Conservation (phyloP, 495 filamentous ascomycete genomes). For the Tuber calosporum region DNA sequence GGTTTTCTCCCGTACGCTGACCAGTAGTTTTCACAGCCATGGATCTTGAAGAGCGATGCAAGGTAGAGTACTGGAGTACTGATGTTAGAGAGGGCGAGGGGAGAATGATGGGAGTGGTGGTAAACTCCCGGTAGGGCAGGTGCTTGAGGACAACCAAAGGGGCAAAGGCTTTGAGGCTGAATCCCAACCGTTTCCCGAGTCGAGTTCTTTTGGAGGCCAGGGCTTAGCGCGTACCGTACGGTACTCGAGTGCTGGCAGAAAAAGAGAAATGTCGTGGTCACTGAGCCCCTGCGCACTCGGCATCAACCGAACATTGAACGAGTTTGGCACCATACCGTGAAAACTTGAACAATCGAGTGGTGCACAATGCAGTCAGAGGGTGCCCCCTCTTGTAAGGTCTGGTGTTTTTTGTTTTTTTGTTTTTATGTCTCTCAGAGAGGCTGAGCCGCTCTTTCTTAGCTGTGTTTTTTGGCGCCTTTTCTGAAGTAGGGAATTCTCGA, state of each 20-base stretch:
- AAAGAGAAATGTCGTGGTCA: background rate
- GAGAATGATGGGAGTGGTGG: background rate
- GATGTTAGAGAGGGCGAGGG: background rate
- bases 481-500: too few species aligned
- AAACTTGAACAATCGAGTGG: too few species aligned
- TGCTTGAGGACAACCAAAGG: background rate
- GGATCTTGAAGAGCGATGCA: background rate
- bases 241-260: too few species aligned
- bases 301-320: background rate
- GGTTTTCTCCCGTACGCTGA: background rate
- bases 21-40: background rate
- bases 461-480: too few species aligned
- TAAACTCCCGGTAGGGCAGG: background rate
- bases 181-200: background rate
- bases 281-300: background rate
- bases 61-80: background rate
- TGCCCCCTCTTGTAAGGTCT: too few species aligned
- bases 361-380: too few species aligned
- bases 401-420: too few species aligned
- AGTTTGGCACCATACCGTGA: background rate
- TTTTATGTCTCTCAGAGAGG: too few species aligned
- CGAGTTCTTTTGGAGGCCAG: background rate
- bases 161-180: background rate
- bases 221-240: background rate
- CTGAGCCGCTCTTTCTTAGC: too few species aligned